These are phyloP conservation scores for Peterozyma xylosa DNA, from an alignment of 805 yeast genomes.

Conservation along the genomic window DNA sequence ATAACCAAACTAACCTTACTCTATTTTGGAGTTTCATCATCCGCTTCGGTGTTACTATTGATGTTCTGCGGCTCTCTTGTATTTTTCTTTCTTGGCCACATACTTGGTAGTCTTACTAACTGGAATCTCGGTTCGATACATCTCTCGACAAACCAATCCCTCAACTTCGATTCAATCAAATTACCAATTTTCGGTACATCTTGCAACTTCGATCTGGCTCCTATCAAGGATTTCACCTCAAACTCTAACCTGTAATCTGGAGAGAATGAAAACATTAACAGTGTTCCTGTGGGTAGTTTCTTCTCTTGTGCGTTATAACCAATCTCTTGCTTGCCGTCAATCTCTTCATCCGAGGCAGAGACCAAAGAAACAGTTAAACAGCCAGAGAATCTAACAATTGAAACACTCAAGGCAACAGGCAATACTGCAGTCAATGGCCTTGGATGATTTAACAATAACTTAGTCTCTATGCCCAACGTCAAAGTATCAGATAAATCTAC, in stretches of 20 bases:
- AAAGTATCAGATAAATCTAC: conserved; percentile 84
- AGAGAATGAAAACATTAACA: conserved; percentile 79
- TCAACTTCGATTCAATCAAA: conserved; percentile 70
- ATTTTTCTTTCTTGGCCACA: conserved; percentile 73
- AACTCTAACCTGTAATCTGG: conserved; percentile 90
- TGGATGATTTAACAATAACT: conserved; percentile 72
- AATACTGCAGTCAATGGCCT: conserved; percentile 76
- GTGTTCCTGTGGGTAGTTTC: conserved; percentile 42
- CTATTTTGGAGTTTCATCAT: not conserved
- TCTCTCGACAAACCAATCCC: conserved; percentile 87
- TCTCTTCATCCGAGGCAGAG: conserved; percentile 31
- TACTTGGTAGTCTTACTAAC: conserved; percentile 72
- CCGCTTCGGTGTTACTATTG: not conserved
- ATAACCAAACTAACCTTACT: no score
- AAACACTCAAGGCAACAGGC: conserved; percentile 79
- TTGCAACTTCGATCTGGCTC: conserved; percentile 86
- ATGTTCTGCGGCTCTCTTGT: conserved; percentile 31
- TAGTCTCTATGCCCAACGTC: conserved; percentile 80
- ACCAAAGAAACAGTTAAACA: conserved; percentile 73
- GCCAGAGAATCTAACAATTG: conserved; percentile 87
- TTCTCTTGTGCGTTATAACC: conserved; percentile 13
- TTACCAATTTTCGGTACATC: conserved; percentile 89
- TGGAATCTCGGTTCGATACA: conserved; percentile 93
- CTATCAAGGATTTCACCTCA: conserved; percentile 80
- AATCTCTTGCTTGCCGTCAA: conserved; percentile 8